Conservation (phyloP, 1,139 yeast species). For the Geotrichum restrictum region DNA sequence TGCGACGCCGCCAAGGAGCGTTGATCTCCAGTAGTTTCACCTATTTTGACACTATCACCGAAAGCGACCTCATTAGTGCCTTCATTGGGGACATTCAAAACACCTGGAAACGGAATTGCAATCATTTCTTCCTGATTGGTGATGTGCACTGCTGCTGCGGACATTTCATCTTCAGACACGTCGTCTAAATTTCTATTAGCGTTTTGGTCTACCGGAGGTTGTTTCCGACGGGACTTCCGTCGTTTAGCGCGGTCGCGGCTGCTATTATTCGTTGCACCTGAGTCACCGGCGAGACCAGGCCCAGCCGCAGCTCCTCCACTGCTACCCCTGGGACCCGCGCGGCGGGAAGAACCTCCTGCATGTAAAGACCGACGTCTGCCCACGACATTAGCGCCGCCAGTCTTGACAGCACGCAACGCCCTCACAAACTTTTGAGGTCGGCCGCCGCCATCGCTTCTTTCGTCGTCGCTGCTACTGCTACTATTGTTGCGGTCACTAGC, state of each 20-base stretch:
- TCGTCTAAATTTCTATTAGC: not conserved
- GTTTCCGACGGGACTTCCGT: not conserved
- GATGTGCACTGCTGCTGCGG: constrained; percentile 1
- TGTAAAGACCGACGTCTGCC: not conserved
- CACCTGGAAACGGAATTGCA: constrained; percentile 17
- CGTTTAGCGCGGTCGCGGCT: not conserved
- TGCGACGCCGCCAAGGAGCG: not conserved
- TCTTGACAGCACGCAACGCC: constrained; percentile 16
- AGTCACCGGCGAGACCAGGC: too few species aligned
- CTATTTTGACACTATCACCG: constrained; percentile 2
- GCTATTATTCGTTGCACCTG: not conserved
- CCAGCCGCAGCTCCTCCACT: not conserved
- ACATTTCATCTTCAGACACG: constrained; percentile 5
- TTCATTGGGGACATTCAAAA: constrained; percentile 9
- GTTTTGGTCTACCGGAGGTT: not conserved
- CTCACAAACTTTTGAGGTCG: constrained; percentile 13
- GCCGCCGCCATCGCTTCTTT: constrained; percentile 3
- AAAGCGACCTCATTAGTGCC: constrained; percentile 12
- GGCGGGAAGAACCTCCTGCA: not conserved
- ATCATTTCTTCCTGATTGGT: constrained; percentile 6
- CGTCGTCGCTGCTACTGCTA: constrained; percentile 1
- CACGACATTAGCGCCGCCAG: constrained; percentile 13
- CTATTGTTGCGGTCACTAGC: constrained; percentile 7
- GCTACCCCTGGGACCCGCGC: not conserved
- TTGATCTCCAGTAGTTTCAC: not conserved